Evolutionary conservation across 371 early-diverging fungal genomes (phyloP).

Genomic region (Zopfochytrium polystomum): DNA sequence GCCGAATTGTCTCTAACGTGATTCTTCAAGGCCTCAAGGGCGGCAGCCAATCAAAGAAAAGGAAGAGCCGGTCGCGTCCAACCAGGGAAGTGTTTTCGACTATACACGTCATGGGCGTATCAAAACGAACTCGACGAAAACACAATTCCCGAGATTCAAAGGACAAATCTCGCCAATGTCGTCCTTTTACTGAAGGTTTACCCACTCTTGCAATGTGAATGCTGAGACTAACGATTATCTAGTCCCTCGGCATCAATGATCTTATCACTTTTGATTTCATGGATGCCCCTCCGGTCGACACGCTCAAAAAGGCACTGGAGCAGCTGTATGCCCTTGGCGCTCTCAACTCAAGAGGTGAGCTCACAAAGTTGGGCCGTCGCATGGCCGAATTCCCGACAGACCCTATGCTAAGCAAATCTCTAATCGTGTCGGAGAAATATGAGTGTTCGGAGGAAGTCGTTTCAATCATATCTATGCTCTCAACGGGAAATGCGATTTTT

Average conservation of each 20-base stretch:
- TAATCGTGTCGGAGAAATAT: constrained; percentile 88
- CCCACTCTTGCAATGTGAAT: too few species aligned
- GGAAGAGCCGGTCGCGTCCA: constrained; percentile 98
- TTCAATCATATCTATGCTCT: constrained; percentile 86
- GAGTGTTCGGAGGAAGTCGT: constrained; percentile 88
- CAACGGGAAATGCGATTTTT: constrained; percentile 82
- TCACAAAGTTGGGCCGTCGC: constrained; percentile 94
- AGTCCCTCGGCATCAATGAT: constrained; percentile 90
- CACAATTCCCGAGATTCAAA: constrained; percentile 94
- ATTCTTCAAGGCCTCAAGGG: constrained; percentile 73
- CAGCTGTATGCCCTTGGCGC: constrained; percentile 95
- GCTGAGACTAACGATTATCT: not conserved
- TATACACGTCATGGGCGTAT: constrained; percentile 95
- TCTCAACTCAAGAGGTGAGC: constrained; percentile 83
- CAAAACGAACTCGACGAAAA: constrained; percentile 90
- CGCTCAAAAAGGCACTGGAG: constrained; percentile 87
- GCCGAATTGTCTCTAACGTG: constrained; percentile 3
- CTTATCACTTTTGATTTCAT: constrained; percentile 96
- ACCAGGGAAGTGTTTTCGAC: constrained; percentile 96
- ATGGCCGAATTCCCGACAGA: constrained; percentile 99
- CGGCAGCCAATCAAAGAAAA: constrained; percentile 95
- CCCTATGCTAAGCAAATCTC: constrained; percentile 90
- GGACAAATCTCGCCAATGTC: constrained; percentile 88
- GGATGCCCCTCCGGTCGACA: constrained; percentile 94
- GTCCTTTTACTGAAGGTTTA: constrained; percentile 78